Conservation (phyloP, 768 basidiomycete genomes). For the Suillus subaureus region DNA sequence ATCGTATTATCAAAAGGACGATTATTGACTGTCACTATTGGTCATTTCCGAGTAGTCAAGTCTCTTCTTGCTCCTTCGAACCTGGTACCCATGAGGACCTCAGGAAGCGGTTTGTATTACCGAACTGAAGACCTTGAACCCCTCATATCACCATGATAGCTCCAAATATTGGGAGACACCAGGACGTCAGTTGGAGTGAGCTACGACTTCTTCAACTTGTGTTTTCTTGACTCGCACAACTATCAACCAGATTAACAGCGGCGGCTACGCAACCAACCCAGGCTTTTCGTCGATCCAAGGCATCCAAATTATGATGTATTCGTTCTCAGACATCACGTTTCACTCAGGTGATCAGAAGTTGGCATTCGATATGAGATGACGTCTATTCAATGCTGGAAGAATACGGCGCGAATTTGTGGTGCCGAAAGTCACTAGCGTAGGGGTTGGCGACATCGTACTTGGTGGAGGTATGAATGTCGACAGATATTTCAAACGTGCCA, state of each 20-base stretch:
- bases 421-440: constrained; percentile 48
- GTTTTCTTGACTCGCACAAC: constrained; percentile 2
- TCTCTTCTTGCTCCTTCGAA: constrained; percentile 55
- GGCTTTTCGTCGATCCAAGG: not conserved
- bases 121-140: not conserved
- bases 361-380: constrained; percentile 64
- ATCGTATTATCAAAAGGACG: constrained; percentile 42
- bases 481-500: not conserved
- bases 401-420: constrained; percentile 55
- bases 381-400: constrained; percentile 58
- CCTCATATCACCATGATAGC: constrained; percentile 38
- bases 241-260: not conserved
- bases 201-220: not conserved
- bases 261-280: not conserved
- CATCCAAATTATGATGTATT: not conserved
- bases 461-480: not conserved
- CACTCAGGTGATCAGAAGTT: constrained; percentile 37
- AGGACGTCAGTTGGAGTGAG: constrained; percentile 56
- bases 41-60: constrained; percentile 49
- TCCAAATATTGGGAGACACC: constrained; percentile 46
- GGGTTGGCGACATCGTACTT: not conserved
- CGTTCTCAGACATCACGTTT: constrained; percentile 48
- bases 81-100: constrained; percentile 59
- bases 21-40: constrained; percentile 54
- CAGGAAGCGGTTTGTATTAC: constrained; percentile 42